These are phyloP conservation scores for Vickermania ingenoplastis DNA, from an alignment of 208 protist species.

Conservation along the genomic window DNA sequence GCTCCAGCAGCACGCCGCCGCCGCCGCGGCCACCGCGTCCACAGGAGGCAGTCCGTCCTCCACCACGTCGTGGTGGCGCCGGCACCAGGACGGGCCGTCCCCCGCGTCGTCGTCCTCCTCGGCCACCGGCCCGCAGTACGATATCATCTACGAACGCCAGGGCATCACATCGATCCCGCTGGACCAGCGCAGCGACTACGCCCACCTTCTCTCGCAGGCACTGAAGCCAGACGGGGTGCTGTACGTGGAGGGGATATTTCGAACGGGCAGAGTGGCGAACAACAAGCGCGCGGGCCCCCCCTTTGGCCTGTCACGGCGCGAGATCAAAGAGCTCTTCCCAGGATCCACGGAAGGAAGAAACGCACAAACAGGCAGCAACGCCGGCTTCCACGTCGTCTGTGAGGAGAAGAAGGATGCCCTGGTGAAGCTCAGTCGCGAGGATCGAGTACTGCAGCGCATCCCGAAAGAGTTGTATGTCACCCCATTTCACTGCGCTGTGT, in stretches of 20 bases:
- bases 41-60: no score
- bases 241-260: conserved; percentile 84
- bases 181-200: conserved; percentile 78
- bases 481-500: conserved; percentile 80
- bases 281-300: conserved; percentile 76
- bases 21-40: no score
- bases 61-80: no score
- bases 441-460: conserved; percentile 62
- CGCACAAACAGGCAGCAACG: background rate
- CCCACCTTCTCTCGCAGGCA: conserved; percentile 65
- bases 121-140: conserved; percentile 41
- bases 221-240: conserved; percentile 77
- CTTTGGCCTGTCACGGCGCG: conserved; percentile 48
- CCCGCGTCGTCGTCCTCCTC: no score
- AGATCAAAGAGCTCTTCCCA: conserved; percentile 75
- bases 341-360: no score
- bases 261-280: conserved; percentile 69
- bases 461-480: conserved; percentile 78
- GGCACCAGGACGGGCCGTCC: background rate
- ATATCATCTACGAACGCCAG: conserved; percentile 86
- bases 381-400: conserved; percentile 80
- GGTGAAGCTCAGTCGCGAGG: conserved; percentile 65
- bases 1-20: background rate
- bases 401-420: conserved; percentile 84
- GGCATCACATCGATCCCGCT: conserved; percentile 73